phyloP scores from a whole-genome alignment of 768 basidiomycete genomes.

The Pholiota molesta region DNA sequence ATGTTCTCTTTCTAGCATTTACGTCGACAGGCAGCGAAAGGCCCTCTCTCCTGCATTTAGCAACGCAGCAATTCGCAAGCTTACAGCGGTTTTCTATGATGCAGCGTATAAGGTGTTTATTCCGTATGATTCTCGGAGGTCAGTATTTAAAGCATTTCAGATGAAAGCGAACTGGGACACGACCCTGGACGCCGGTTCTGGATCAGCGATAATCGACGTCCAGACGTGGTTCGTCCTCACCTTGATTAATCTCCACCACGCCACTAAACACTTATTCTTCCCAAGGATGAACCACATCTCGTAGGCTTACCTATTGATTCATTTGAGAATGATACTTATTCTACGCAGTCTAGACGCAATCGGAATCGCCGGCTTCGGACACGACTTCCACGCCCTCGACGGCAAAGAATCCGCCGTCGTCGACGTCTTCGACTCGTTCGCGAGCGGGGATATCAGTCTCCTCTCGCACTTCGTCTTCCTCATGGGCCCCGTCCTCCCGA shows the following conservation, averaged over 20 bases:
- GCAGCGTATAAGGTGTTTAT: slow-evolving; percentile 49
- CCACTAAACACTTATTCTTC: neutral
- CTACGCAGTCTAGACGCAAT: slow-evolving; percentile 53
- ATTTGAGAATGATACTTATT: neutral
- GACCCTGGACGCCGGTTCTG: slow-evolving; percentile 28
- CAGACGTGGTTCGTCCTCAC: slow-evolving; percentile 41
- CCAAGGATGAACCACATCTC: slow-evolving; percentile 49
- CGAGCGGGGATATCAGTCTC: slow-evolving; percentile 25
- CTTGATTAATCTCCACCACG: neutral
- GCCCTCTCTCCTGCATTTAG: slow-evolving; percentile 55
- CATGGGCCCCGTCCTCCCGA: slow-evolving; percentile 38
- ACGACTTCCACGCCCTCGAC: slow-evolving; percentile 56
- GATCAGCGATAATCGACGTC: slow-evolving; percentile 44
- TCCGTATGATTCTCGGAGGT: neutral
- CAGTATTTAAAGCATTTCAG: slow-evolving; percentile 23
- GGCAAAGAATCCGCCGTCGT: slow-evolving; percentile 46
- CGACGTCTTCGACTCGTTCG: slow-evolving; percentile 42
- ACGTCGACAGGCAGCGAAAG: slow-evolving; percentile 44
- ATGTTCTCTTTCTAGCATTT: neutral
- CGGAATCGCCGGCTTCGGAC: slow-evolving; percentile 61
- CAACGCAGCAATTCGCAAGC: slow-evolving; percentile 48
- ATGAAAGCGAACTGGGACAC: slow-evolving; percentile 35
- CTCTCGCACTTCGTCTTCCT: slow-evolving; percentile 37
- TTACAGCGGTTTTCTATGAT: slow-evolving; percentile 52
- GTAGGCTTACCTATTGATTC: slow-evolving; percentile 25